Evolutionary conservation across 2,329 filamentous ascomycete genomes (phyloP).

Genomic region (Chrysoporthe deuterocubensis): DNA sequence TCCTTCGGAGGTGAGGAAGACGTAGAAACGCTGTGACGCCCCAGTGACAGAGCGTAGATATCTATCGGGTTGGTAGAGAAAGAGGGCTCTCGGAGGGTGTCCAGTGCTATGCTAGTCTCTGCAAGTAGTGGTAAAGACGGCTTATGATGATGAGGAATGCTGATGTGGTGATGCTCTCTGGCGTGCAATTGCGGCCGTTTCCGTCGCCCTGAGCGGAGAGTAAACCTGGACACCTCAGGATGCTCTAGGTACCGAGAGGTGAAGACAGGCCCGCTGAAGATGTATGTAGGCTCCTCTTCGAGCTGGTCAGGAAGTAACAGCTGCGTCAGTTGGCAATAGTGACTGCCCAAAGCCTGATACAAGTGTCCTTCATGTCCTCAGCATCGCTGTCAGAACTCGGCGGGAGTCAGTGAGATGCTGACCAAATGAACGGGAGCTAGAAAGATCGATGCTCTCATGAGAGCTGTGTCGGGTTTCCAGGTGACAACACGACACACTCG

Average conservation of each 20-base stretch:
- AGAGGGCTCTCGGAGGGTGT: neutral
- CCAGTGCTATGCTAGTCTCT: neutral
- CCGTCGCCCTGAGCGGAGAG: neutral
- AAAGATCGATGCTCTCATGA: neutral
- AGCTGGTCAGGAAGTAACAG: neutral
- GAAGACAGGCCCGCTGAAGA: neutral
- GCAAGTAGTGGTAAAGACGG: neutral
- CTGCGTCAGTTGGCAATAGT: neutral
- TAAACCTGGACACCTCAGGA: neutral
- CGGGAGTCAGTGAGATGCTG: neutral
- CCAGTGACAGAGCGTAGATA: neutral
- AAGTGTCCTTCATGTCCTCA: neutral
- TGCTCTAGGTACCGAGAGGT: neutral
- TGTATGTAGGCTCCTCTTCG: neutral
- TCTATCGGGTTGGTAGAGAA: neutral
- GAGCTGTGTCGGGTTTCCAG: neutral
- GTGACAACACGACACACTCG: neutral
- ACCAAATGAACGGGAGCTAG: neutral
- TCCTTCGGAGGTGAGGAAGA: neutral
- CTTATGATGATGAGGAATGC: neutral
- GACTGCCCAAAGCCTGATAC: neutral
- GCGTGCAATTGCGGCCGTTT: neutral
- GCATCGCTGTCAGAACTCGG: neutral
- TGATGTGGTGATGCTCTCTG: neutral
- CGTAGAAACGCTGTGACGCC: neutral